These are phyloP conservation scores for Malus hybrid DNA, from an alignment of 331 rosid genomes.

Conservation along the genomic window DNA sequence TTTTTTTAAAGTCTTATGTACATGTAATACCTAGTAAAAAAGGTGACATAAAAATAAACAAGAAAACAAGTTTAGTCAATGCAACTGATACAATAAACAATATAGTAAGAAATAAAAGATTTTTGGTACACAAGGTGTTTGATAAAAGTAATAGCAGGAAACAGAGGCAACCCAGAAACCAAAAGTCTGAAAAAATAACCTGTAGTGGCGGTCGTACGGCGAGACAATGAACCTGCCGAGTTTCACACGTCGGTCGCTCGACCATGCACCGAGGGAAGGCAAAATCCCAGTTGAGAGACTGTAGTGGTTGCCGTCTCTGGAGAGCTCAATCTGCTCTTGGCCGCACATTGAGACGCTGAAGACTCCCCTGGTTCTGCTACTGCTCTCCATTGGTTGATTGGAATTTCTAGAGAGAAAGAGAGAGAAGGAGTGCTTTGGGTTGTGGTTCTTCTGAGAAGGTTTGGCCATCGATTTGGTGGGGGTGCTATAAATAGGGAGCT, in stretches of 20 bases:
- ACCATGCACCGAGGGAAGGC: slow-evolving; percentile 79
- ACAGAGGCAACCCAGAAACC: neutral
- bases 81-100: neutral
- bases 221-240: slow-evolving; percentile 42
- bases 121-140: neutral
- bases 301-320: slow-evolving; percentile 87
- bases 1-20: no score
- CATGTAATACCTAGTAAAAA: neutral
- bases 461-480: neutral
- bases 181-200: slow-evolving; percentile 27
- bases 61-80: neutral
- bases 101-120: neutral
- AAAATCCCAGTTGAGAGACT: slow-evolving; percentile 69
- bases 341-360: slow-evolving; percentile 48
- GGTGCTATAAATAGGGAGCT: neutral
- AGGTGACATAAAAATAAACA: neutral
- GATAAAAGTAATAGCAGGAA: neutral
- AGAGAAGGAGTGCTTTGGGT: neutral
- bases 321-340: slow-evolving; percentile 58
- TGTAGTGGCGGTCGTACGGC: slow-evolving; percentile 76
- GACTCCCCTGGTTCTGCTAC: slow-evolving; percentile 2
- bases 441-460: neutral
- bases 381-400: slow-evolving; percentile 20
- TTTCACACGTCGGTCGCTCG: slow-evolving; percentile 55
- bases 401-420: neutral